Evolutionary conservation across 2,329 filamentous ascomycete genomes (phyloP), one percentile per base, ranked within the genome.

Genomic region (Helotiales sp.): DNA sequence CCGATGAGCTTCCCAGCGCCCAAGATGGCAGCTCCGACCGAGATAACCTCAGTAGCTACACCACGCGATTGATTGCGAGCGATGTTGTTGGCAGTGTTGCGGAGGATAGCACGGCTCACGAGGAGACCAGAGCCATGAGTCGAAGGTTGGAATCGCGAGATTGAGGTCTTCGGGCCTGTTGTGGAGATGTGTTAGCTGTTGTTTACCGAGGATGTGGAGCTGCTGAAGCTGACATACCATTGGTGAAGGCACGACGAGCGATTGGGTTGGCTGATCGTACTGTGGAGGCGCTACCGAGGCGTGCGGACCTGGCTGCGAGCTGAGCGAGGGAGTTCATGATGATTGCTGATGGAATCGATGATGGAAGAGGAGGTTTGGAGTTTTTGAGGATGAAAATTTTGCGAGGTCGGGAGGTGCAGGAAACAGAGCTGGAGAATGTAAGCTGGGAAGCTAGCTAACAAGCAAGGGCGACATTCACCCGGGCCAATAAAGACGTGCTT

Each of bases 261-360:
- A 66, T 65, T 60, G 63, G 61, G 54, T 59, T 64, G 55, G 55
- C 60, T 52, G 63, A 63, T 46, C 60, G 60, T 38, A 64, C 38
- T 49, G 57, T 55, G n/a, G 58, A 59, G 33, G 59, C 54, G 54
- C 63, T 63, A 65, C 63, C 66, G 65, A 65, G 51, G 56, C 65
- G 65, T 55, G 60, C 58, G 25, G 63, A 57, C 60, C 65, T 63
- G 60, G 59, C 54, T 27, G 62, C 54, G 55, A 64, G 51, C 47
- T 66, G 62, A 29, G 62, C 54, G 58, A 67, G 63, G 46, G 63
- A 57, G 58, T 66, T 66, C 65, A 67, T 67, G 60, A 61, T 67
- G 63, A 62, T 54, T 58, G 58, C 22, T 62, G 62, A 66, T 64
- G 59, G 57, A 59, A 52, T 60, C 59, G 60, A 52, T 50, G 54